Evolutionary conservation across 2,329 filamentous ascomycete species (phyloP), one percentile per base, ranked within the genome.

Genomic region (Clathrospora elynae): DNA sequence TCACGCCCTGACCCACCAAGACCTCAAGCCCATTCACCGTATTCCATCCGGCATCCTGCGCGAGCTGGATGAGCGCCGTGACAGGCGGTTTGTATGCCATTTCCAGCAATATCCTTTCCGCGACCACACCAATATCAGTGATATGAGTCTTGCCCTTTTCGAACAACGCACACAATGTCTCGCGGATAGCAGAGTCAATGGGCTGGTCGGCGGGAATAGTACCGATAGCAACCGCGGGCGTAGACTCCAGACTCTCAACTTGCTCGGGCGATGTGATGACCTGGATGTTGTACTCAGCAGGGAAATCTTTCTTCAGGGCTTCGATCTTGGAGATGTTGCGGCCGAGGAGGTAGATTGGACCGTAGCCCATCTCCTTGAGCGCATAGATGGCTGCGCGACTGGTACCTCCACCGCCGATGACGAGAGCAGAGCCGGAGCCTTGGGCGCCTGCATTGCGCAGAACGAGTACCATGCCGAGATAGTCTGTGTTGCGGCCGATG

Each of bases 81-180:
- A 88, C 80, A 0, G 81, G 77, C 13, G 93, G 93, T 71, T 92
- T 95, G 71, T 99, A 99, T 2, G 93, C 92, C 91, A 99, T 96
- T 71, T 99, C 93, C 3, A 97, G 73, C 48, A 97, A 72, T 9
- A 93, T 72, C 5, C 70, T 71, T 36, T 71, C 71, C 16, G 67
- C 66, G 6, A 39, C 56, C 1, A 42, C 39, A 9, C 52, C 45
- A 17, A 53, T 53, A n/a, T 37, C 39, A 49, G 32, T 36, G 3
- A 46, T 38, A 2, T 32, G 37, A 5, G 33, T 28, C 18, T 61
- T 59, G 3, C 57, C 61, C 25, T 62, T 66, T 16, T 70, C 63
- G 51, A 85, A 81, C 43, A 84, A 67, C 3, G 68, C 59, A 52
- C 74, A 74, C 11, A 96, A 73, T 2, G 87, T 76, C 55, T 85